Percentiles rank a stretch among this genome's conserved stretches.
These are phyloP conservation scores for Selaginella moellendorffii DNA, from an alignment of 75 land plant genomes.

Conservation along the genomic window DNA sequence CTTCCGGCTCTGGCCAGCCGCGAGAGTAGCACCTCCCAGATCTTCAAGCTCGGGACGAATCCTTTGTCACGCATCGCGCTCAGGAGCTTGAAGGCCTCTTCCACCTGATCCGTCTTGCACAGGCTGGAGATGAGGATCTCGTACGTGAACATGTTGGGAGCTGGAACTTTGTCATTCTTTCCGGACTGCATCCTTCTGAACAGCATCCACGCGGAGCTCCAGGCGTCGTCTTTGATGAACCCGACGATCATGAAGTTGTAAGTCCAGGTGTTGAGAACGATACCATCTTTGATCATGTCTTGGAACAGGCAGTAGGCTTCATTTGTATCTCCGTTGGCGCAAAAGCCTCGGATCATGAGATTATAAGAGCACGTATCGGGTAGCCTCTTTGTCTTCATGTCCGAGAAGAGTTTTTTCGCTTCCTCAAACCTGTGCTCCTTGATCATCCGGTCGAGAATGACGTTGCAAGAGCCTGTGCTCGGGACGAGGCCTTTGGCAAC, in stretches of 20 bases:
- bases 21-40: neutral
- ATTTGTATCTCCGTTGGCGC: neutral
- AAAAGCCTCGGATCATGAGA: neutral
- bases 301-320: neutral
- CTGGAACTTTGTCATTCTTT: neutral
- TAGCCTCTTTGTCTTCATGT: neutral
- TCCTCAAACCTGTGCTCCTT: neutral
- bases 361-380: neutral
- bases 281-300: neutral
- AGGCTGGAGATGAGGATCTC: neutral
- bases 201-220: neutral
- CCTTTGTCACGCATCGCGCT: neutral
- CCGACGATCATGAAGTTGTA: neutral
- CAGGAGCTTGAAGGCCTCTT: neutral
- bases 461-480: neutral
- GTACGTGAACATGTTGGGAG: neutral
- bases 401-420: neutral
- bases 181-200: neutral
- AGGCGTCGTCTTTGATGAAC: neutral
- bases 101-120: neutral
- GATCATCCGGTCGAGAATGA: neutral
- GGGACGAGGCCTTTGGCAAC: neutral
- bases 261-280: neutral
- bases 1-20: neutral
- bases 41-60: neutral